These are phyloP conservation scores for Truncatella angustata DNA, from an alignment of 2,329 filamentous ascomycete species.

Conservation along the genomic window DNA sequence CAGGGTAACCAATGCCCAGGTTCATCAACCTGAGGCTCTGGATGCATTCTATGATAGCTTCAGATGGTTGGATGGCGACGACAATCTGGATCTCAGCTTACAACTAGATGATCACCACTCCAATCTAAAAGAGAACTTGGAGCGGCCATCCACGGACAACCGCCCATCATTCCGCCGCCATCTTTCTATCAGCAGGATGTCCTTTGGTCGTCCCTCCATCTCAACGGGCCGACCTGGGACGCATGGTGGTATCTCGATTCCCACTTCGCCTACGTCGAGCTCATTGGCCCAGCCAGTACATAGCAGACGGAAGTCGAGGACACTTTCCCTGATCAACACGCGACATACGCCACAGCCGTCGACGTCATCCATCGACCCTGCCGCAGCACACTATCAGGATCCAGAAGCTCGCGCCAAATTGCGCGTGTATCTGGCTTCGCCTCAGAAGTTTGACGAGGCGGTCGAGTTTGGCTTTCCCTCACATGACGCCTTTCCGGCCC, in stretches of 20 bases:
- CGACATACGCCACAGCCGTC: conserved; percentile 44
- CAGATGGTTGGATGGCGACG: conserved; percentile 71
- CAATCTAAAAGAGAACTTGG: conserved; percentile 53
- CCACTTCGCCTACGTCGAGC: conserved; percentile 25
- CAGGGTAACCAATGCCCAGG: conserved; percentile 17
- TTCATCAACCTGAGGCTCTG: conserved; percentile 34
- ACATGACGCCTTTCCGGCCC: conserved; percentile 40
- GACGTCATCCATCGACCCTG: conserved; percentile 61
- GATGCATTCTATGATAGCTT: conserved; percentile 66
- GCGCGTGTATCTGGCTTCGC: conserved; percentile 80
- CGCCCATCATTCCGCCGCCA: conserved; percentile 67
- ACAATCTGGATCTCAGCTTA: conserved; percentile 66
- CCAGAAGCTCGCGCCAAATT: conserved; percentile 85
- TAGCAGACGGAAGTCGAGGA: conserved; percentile 50
- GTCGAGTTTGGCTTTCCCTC: conserved; percentile 91
- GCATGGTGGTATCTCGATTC: conserved; percentile 36
- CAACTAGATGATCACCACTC: conserved; percentile 69
- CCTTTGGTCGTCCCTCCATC: conserved; percentile 56
- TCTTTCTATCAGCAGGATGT: conserved; percentile 67
- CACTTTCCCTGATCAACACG: conserved; percentile 52
- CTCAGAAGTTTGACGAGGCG: conserved; percentile 93
- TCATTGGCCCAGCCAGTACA: conserved; percentile 31
- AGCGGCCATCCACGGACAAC: conserved; percentile 41
- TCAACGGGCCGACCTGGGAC: conserved; percentile 47
- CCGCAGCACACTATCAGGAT: conserved; percentile 83